Evolutionary conservation across 164 flowering plant genomes (phyloP).

Genomic region (Stephania yunnanensis): DNA sequence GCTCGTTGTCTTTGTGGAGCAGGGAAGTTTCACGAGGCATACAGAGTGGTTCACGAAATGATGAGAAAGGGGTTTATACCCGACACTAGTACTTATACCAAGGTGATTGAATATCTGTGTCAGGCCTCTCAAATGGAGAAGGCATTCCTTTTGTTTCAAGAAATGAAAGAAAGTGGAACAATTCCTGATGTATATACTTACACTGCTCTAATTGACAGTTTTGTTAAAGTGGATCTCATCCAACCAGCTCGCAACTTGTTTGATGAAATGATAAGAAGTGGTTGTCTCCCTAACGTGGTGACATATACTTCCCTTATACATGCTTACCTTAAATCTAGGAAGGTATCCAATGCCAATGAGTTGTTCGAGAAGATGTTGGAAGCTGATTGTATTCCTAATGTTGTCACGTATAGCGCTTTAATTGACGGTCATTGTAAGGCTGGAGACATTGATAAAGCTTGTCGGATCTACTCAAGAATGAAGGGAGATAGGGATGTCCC

Average conservation of each 20-base stretch:
- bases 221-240: conserved; percentile 82
- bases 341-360: conserved; percentile 48
- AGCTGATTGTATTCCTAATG: conserved; percentile 58
- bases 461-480: conserved; percentile 70
- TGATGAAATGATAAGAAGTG: conserved; percentile 63
- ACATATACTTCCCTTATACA: conserved; percentile 89
- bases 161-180: conserved; percentile 61
- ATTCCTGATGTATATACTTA: conserved; percentile 84
- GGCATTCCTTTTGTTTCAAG: conserved; percentile 66
- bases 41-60: conserved; percentile 61
- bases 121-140: conserved; percentile 63
- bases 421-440: conserved; percentile 91
- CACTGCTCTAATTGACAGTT: conserved; percentile 70
- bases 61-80: conserved; percentile 83
- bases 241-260: conserved; percentile 75
- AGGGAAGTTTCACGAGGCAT: conserved; percentile 75
- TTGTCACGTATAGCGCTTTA: conserved; percentile 74
- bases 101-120: conserved; percentile 70
- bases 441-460: conserved; percentile 61
- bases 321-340: conserved; percentile 76
- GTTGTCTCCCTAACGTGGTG: conserved; percentile 84
- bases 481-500: conserved; percentile 31
- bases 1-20: conserved; percentile 69
- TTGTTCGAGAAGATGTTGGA: conserved; percentile 73
- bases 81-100: conserved; percentile 64